A percentile compares a stretch with the other conserved stretches of the same genome.
Evolutionary conservation across 169 alveolate genomes (phyloP).

Genomic region (Besnoitia besnoiti): DNA sequence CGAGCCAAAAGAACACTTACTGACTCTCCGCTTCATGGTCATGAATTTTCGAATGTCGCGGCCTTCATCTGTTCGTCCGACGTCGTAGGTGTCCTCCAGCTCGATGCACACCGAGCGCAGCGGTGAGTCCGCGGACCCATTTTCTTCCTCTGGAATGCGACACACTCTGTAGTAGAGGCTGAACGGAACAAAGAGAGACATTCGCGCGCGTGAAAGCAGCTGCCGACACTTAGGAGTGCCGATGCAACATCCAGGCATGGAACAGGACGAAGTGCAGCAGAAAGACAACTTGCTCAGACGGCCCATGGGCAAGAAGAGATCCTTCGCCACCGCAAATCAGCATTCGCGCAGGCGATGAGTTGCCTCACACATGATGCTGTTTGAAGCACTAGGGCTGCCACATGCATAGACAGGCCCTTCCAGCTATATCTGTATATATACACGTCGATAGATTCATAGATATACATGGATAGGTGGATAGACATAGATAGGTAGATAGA

Average conservation of each 20-base stretch:
- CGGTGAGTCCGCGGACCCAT: neutral
- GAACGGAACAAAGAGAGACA: neutral
- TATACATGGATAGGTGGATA: neutral
- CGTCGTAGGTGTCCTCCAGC: conserved; percentile 34
- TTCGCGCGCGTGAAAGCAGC: neutral
- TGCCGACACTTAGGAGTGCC: neutral
- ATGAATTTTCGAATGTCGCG: conserved; percentile 12
- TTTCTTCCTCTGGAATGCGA: conserved; percentile 24
- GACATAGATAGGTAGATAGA: neutral
- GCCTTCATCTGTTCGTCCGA: conserved; percentile 5
- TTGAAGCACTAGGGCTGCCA: no score
- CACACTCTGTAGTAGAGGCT: conserved; percentile 29
- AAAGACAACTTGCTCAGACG: no score
- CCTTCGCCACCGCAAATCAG: no score
- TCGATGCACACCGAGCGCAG: conserved; percentile 16
- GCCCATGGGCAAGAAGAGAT: no score
- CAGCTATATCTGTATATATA: no score
- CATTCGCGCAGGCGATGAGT: no score
- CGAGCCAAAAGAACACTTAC: neutral
- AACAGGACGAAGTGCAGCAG: neutral
- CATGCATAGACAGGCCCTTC: no score
- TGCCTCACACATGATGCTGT: no score
- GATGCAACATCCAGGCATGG: neutral
- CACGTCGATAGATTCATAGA: no score
- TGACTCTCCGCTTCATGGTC: neutral